phyloP scores from a whole-genome alignment of 2,329 filamentous ascomycete species.

The Botrytis tulipae region DNA sequence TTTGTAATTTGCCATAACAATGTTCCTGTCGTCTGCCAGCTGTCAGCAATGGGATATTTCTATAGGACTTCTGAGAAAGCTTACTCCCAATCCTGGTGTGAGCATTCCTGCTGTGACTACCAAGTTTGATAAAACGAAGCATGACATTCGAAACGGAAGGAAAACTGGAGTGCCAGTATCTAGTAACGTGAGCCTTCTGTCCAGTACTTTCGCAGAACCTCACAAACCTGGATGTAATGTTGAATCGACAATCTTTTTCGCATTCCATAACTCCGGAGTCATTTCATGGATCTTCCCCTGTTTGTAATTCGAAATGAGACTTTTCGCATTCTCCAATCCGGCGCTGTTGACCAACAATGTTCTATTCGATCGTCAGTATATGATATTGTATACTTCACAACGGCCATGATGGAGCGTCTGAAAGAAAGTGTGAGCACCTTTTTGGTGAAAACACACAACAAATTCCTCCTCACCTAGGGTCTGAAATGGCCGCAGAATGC shows the following conservation, averaged over 20 bases:
- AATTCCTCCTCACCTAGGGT: conserved; percentile 76
- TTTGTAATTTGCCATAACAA: conserved; percentile 94
- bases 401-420: not conserved
- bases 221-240: conserved; percentile 86
- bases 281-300: conserved; percentile 74
- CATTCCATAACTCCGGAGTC: conserved; percentile 88
- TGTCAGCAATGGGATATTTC: conserved; percentile 20
- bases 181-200: conserved; percentile 40
- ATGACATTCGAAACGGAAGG: conserved; percentile 96
- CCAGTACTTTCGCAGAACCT: not conserved
- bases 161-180: conserved; percentile 92
- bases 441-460: conserved; percentile 29
- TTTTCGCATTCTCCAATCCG: conserved; percentile 83
- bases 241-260: conserved; percentile 96
- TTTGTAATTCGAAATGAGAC: conserved; percentile 81
- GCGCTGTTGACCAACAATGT: conserved; percentile 77
- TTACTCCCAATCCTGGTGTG: conserved; percentile 75
- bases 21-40: conserved; percentile 69
- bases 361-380: conserved; percentile 48
- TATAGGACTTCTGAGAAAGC: conserved; percentile 28
- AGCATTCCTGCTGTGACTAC: conserved; percentile 97
- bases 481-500: conserved; percentile 85
- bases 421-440: conserved; percentile 30
- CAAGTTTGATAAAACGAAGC: conserved; percentile 89
- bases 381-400: conserved; percentile 11